Evolutionary conservation across 768 basidiomycete genomes (phyloP), one percentile per base, ranked within the genome.

Genomic region (Clitopilus hobsonii): DNA sequence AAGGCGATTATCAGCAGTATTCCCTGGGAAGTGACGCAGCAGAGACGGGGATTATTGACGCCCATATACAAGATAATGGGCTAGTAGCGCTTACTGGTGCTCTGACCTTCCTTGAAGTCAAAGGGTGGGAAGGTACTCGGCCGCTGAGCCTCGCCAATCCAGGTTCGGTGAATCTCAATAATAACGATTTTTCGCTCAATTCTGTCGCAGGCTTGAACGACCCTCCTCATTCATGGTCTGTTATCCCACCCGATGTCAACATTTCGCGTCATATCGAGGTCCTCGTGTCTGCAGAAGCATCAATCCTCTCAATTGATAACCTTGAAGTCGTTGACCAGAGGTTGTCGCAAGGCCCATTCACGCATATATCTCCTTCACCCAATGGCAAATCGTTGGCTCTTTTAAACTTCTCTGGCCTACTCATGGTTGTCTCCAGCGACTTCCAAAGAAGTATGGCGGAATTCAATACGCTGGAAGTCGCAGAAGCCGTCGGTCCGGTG

Each of bases 391-490:
- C 93, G 47, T 77, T 98, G 14, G 94, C 94, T 0, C 73, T 98
- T 2, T 72, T 96, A 30, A 93, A 89, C 1, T 82, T 77, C 53
- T 74, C 77, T 10, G 86, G 86, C 5, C 72, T 81, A 4, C 81
- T 98, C 25, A 93, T 91, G 89, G 95, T 98, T 29, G 91, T 98
- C n/a, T 96, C 95, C 11, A 82, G 86, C 11, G 93, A 98, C 68
- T 98, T 98, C 65, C 87, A 91, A 59, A 81, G 91, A 38, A 90
- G 81, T 62, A 79, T 96, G 61, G 90, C 92, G 3, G 95, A 97
- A 65, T 94, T 91, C 60, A 84, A 94, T 54, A 89, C 89, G 1
- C 75, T 68, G 6, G 75, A 72, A 24, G 78, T 81, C 26, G 64
- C 73, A 56, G 82, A 76, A 5, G 81, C 78, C 0, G 77, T 83